Evolutionary conservation across 2,329 filamentous ascomycete genomes (phyloP).

Genomic region (Xylariaceae sp.): DNA sequence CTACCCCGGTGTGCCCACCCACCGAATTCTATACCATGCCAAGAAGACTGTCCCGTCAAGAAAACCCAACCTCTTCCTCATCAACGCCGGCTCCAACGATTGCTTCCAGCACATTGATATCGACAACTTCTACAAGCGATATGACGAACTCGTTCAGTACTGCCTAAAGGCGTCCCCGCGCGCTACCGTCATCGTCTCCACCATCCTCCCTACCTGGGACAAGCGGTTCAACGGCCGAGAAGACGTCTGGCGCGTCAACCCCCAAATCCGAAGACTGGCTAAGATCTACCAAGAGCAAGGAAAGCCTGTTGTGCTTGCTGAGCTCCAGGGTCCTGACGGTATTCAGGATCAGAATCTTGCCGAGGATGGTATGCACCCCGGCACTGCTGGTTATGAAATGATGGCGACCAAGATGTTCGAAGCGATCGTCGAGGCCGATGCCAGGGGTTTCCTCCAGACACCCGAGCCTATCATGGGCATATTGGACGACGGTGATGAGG

Average conservation of each 20-base stretch:
- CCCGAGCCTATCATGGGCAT: constrained; percentile 29
- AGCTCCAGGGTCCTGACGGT: constrained; percentile 32
- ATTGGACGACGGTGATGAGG: constrained; percentile 31
- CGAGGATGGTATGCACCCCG: constrained; percentile 31
- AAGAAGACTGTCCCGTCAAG: constrained; percentile 26
- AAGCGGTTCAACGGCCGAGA: constrained; percentile 32
- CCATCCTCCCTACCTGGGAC: constrained; percentile 32
- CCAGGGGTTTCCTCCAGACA: constrained; percentile 29
- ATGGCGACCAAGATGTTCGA: constrained; percentile 33
- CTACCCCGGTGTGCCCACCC: constrained; percentile 30
- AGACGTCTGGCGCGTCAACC: constrained; percentile 30
- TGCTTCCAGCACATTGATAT: constrained; percentile 33
- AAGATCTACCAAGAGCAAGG: constrained; percentile 29
- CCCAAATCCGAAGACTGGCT: constrained; percentile 30
- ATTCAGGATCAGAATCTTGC: constrained; percentile 30
- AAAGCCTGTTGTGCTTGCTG: constrained; percentile 31
- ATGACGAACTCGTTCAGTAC: constrained; percentile 30
- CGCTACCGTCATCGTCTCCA: constrained; percentile 31
- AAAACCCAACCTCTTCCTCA: constrained; percentile 33
- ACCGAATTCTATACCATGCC: constrained; percentile 30
- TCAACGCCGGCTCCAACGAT: constrained; percentile 36
- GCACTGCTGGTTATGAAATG: constrained; percentile 32
- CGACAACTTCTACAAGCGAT: constrained; percentile 32
- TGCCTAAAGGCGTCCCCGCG: constrained; percentile 30
- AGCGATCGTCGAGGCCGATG: constrained; percentile 32